Base-by-base conservation (phyloP, 805 yeast genomes). In the Ogataea philodendri region DNA sequence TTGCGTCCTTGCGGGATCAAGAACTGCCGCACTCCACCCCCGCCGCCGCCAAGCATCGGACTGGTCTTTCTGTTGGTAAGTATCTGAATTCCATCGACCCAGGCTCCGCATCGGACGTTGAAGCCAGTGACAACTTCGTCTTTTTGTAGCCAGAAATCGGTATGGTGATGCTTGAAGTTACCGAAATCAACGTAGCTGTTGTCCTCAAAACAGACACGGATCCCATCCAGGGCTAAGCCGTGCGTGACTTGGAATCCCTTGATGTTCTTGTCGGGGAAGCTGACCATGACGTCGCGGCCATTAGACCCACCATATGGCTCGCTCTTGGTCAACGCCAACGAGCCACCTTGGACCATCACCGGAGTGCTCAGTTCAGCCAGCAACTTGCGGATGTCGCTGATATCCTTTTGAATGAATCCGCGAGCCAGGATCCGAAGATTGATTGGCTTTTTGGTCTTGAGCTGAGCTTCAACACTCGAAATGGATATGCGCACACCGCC, bases 1-100 rank as follows among this genome's bases (percentile, higher is more conserved):
- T 62, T 49, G 42, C 63, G 70, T 0, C 83, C 85, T 3, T 61
- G 55, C 0, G 97, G 97, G 0, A 84, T 69, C n/a, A 63, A 62
- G 26, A 88, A 60, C 13, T 70, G 69, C 21, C 76, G 72, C 6
- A 69, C 54, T 3, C 81, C 72, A 5, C 97, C 97, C 6, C 69
- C 67, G 1, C 63, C 55, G 31, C 84, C 84, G 9, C 97, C 97
- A 46, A 65, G 73, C 69, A 75, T 60, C 2, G 68, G 69, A 24
- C 82, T 73, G 1, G 65, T 49, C 42, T 78, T 66, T 2, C 82
- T 83, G 38, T 63, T 65, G 3, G 95, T 84, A 13, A 78, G 67
- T 21, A 93, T 63, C 54, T 84, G 93, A 15, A 86, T 64, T 1
- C 82, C 96, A 65, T 93, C 97, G 5, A 93, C 67, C 97, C 97